phyloP scores from a whole-genome alignment of 2,329 filamentous ascomycete species.

The Tolypocladium endophyticum region DNA sequence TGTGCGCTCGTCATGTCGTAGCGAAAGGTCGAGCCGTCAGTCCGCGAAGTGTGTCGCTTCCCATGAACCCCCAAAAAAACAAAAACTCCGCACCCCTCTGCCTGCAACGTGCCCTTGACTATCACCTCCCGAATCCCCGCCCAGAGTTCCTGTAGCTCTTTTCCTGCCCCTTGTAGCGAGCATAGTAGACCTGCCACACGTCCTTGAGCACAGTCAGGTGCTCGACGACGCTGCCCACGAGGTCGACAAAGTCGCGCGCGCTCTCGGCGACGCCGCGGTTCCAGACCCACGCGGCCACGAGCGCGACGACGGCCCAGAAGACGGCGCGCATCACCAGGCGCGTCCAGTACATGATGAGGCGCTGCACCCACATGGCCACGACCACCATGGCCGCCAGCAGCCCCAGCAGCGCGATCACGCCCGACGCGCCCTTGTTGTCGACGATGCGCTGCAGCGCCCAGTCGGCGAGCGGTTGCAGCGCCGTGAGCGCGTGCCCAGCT shows the following conservation, averaged over 20 bases:
- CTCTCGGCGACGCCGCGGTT: conserved; percentile 58
- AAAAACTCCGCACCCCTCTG: neutral
- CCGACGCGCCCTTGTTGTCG: conserved; percentile 22
- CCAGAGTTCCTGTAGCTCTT: conserved; percentile 2
- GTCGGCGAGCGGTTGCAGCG: conserved; percentile 31
- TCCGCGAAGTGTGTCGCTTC: neutral
- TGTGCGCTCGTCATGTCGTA: neutral
- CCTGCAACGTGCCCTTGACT: neutral
- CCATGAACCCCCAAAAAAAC: neutral
- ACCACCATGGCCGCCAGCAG: conserved; percentile 46
- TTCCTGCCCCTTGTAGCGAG: conserved; percentile 41
- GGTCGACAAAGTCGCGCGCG: conserved; percentile 42
- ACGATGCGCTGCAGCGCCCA: conserved; percentile 21
- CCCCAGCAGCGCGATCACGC: conserved; percentile 20
- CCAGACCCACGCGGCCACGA: conserved; percentile 45
- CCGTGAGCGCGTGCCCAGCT: conserved; percentile 15
- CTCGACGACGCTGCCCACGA: conserved; percentile 31
- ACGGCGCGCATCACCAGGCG: conserved; percentile 50
- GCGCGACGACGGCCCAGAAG: conserved; percentile 52
- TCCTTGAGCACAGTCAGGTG: conserved; percentile 38
- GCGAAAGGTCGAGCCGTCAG: neutral
- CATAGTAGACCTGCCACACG: conserved; percentile 48
- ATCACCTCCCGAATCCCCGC: neutral
- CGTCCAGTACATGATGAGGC: conserved; percentile 69
- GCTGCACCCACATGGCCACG: conserved; percentile 59